Conservation (phyloP, 2,329 filamentous ascomycete genomes). For the Epichloe sibirici region DNA sequence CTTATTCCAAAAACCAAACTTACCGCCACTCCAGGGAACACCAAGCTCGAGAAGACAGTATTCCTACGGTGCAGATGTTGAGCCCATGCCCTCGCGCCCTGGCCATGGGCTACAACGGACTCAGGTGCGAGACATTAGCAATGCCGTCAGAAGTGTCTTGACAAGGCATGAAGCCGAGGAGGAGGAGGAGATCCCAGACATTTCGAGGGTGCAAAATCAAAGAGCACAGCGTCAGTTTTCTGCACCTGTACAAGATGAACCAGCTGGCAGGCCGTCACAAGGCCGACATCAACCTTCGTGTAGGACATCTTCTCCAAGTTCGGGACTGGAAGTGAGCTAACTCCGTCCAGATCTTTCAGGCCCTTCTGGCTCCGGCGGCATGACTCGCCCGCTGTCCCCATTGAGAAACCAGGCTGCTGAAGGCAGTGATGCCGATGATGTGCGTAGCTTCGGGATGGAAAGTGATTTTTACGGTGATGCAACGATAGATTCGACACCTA, state of each 20-base stretch:
- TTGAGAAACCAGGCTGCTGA: conserved; percentile 1
- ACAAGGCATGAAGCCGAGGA: conserved; percentile 6
- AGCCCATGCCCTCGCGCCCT: conserved; percentile 17
- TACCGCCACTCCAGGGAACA: conserved; percentile 18
- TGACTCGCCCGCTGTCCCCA: background rate
- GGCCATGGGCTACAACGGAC: conserved; percentile 6
- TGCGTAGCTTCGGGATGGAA: conserved; percentile 24
- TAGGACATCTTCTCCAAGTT: background rate
- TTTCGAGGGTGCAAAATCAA: background rate
- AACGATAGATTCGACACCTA: conserved; percentile 21
- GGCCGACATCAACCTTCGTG: conserved; percentile 2
- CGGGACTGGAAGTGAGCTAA: background rate
- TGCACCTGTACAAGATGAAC: conserved; percentile 11
- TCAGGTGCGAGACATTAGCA: conserved; percentile 15
- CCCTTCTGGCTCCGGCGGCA: background rate
- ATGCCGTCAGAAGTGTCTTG: conserved; percentile 19
- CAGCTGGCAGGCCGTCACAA: conserved; percentile 6
- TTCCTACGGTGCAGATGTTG: conserved; percentile 25
- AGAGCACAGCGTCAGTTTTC: background rate
- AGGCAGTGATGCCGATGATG: conserved; percentile 19
- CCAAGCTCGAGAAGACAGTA: conserved; percentile 26
- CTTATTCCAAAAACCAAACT: conserved; percentile 14
- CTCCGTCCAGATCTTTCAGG: conserved; percentile 4
- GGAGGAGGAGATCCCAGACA: conserved; percentile 3
- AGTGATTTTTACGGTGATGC: conserved; percentile 25